These are phyloP conservation scores for Solanum habrochaites DNA, from an alignment of 257 asterid genomes.

Conservation along the genomic window DNA sequence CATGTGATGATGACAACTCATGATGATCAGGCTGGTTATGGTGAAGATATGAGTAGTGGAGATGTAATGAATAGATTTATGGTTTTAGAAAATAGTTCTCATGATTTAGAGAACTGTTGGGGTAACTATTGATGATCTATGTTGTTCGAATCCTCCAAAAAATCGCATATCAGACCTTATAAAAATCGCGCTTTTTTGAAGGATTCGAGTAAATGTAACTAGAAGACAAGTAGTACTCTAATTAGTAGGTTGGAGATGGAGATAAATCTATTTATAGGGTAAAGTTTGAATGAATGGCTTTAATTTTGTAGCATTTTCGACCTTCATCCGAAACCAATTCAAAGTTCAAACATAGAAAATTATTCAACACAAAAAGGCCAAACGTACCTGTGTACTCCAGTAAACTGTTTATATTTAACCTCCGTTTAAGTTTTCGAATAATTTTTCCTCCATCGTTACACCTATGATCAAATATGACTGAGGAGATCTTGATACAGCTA, in stretches of 20 bases:
- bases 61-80: slow-evolving; percentile 27
- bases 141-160: not conserved
- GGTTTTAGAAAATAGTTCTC: slow-evolving; percentile 45
- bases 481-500: not conserved
- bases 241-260: not conserved
- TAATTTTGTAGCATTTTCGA: not conserved
- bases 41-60: slow-evolving; percentile 24
- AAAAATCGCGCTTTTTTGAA: not conserved
- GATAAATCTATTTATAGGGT: not conserved
- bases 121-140: slow-evolving; percentile 25
- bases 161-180: fast-evolving
- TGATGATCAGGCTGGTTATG: slow-evolving; percentile 18
- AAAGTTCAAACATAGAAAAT: not conserved
- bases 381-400: not conserved
- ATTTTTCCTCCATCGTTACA: not conserved
- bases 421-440: not conserved
- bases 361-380: not conserved
- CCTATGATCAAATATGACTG: not conserved
- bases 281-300: not conserved
- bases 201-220: not conserved
- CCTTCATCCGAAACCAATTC: not conserved
- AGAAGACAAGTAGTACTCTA: not conserved
- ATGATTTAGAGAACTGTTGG: slow-evolving; percentile 62
- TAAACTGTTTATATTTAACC: not conserved
- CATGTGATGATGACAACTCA: slow-evolving; percentile 3